phyloP scores from a whole-genome alignment of 83 land plant genomes.

The Thuja plicata region DNA sequence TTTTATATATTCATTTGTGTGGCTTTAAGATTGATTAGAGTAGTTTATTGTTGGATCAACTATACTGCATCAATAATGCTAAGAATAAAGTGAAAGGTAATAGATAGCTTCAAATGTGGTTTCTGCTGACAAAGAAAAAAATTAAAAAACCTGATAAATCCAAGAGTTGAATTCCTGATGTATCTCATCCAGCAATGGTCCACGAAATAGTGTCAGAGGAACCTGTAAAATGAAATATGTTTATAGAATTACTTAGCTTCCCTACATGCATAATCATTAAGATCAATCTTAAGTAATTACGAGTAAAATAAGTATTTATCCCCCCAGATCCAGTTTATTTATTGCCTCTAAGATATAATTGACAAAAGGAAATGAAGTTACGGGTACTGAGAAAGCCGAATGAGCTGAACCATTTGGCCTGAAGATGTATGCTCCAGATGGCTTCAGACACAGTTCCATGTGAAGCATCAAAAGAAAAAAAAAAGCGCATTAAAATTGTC shows the following conservation, averaged over 20 bases:
- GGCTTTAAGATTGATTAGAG: not conserved
- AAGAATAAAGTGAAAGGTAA: slow-evolving; percentile 7
- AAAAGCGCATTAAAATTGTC: not conserved
- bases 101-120: slow-evolving; percentile 1
- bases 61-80: not conserved
- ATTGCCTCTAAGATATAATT: not conserved
- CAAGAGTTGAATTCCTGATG: slow-evolving; percentile 80
- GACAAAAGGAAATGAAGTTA: slow-evolving; percentile 7
- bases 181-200: slow-evolving; percentile 85
- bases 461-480: not conserved
- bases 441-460: slow-evolving; percentile 38
- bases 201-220: slow-evolving; percentile 55
- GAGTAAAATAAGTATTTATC: not conserved
- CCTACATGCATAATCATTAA: not conserved
- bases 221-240: slow-evolving; percentile 27
- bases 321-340: not conserved
- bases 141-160: slow-evolving; percentile 70
- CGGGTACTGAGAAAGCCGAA: slow-evolving; percentile 36
- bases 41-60: not conserved
- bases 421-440: slow-evolving; percentile 91
- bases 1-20: not conserved
- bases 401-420: slow-evolving; percentile 74
- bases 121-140: not conserved
- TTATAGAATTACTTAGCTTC: not conserved
- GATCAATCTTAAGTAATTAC: not conserved